A percentile compares a stretch with the other conserved stretches of the same genome.
These are phyloP conservation scores for Selaginella tamariscina DNA, from an alignment of 75 land plant genomes.

Conservation along the genomic window DNA sequence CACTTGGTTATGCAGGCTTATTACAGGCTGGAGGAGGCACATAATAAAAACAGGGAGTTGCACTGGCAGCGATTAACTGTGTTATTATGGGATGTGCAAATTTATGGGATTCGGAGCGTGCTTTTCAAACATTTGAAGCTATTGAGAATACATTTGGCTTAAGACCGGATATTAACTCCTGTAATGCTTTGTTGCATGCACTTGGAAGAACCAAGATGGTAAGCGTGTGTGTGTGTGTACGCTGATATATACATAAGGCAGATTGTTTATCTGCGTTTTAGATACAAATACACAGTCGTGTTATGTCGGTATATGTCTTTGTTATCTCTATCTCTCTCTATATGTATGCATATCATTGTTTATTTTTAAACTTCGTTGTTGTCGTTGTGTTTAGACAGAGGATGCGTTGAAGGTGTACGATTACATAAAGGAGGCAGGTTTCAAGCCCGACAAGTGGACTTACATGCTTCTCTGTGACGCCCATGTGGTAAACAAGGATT, in stretches of 20 bases:
- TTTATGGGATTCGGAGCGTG: slow-evolving; percentile 87
- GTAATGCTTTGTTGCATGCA: slow-evolving; percentile 76
- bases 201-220: slow-evolving; percentile 87
- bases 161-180: slow-evolving; percentile 78
- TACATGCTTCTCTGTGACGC: slow-evolving; percentile 59
- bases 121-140: slow-evolving; percentile 90
- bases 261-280: no score
- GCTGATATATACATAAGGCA: no score
- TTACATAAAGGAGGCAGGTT: slow-evolving; percentile 52
- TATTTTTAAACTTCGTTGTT: not conserved
- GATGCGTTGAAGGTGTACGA: slow-evolving; percentile 76
- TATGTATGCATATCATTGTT: no score
- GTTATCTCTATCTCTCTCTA: no score
- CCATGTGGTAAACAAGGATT: slow-evolving; percentile 66
- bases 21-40: slow-evolving; percentile 46
- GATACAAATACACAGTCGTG: no score
- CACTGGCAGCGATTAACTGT: slow-evolving; percentile 83
- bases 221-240: no score
- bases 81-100: slow-evolving; percentile 81
- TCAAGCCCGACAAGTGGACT: slow-evolving; percentile 72
- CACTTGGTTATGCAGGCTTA: slow-evolving; percentile 50
- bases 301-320: no score
- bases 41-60: slow-evolving; percentile 13
- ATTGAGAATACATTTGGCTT: slow-evolving; percentile 52
- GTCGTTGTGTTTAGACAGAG: slow-evolving; percentile 33